phyloP scores from a whole-genome alignment of 805 yeast genomes.

The Zygosaccharomyces lentus region DNA sequence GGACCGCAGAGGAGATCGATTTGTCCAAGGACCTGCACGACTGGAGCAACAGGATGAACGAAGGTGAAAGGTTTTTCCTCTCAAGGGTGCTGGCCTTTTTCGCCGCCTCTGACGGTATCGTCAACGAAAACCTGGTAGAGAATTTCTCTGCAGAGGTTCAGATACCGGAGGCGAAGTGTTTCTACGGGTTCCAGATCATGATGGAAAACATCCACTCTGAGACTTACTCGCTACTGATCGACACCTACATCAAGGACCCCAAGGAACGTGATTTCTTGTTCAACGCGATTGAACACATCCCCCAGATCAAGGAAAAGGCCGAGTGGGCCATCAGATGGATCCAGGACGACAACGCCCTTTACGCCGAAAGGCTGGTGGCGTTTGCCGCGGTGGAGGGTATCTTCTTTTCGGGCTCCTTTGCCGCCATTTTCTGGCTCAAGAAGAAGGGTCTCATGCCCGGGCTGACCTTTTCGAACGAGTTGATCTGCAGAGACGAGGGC shows the following conservation, averaged over 20 bases:
- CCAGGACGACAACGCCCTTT: conserved; percentile 77
- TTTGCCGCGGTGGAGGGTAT: conserved; percentile 99
- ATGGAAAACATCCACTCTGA: conserved; percentile 99
- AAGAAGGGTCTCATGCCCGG: conserved; percentile 99
- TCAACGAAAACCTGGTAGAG: conserved; percentile 95
- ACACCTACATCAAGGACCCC: conserved; percentile 93
- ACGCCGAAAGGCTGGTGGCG: conserved; percentile 94
- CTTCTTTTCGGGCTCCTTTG: conserved; percentile 97
- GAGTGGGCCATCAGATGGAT: conserved; percentile 99
- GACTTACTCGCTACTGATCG: conserved; percentile 91
- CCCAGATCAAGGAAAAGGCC: conserved; percentile 95
- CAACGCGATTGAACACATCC: conserved; percentile 94
- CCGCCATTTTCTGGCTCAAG: conserved; percentile 97
- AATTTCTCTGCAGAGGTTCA: conserved; percentile 97
- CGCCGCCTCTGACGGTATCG: conserved; percentile 98
- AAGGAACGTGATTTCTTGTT: conserved; percentile 85
- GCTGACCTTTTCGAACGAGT: conserved; percentile 93
- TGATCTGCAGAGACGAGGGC: conserved; percentile 98
- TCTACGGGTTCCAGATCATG: conserved; percentile 99
- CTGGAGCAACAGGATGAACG: conserved; percentile 87
- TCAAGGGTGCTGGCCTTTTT: conserved; percentile 94
- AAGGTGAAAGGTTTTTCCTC: conserved; percentile 87
- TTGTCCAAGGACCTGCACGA: conserved; percentile 85
- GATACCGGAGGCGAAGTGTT: conserved; percentile 95
- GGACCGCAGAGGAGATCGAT: conserved; percentile 99